These are phyloP conservation scores for Trichomonas vaginalis DNA, from an alignment of 208 protist species.

Conservation along the genomic window DNA sequence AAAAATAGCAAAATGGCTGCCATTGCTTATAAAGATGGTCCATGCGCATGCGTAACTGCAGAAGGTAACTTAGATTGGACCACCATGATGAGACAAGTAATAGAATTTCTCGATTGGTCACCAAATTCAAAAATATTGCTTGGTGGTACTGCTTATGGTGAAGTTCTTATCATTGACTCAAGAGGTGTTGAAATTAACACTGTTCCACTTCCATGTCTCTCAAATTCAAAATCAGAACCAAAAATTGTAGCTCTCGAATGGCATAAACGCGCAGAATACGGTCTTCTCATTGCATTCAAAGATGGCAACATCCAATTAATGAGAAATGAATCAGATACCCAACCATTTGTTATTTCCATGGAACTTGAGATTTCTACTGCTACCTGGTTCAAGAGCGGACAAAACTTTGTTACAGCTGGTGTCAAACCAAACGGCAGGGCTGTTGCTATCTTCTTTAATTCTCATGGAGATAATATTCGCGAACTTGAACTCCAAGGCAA, in stretches of 20 bases:
- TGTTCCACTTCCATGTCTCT: background rate
- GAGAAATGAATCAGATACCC: background rate
- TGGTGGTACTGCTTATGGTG: background rate
- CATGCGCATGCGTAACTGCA: background rate
- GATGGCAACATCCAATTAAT: background rate
- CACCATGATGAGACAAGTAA: background rate
- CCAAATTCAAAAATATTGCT: background rate
- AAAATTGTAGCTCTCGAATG: background rate
- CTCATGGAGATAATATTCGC: background rate
- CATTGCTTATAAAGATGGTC: background rate
- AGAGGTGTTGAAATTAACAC: background rate
- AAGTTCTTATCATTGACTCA: background rate
- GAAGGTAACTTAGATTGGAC: background rate
- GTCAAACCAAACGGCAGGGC: background rate
- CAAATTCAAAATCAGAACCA: background rate
- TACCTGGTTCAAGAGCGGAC: background rate
- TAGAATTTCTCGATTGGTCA: background rate
- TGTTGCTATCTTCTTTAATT: background rate
- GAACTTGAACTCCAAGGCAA: background rate
- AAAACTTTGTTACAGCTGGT: background rate
- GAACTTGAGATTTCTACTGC: background rate
- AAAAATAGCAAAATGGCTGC: background rate
- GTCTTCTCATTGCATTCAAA: background rate
- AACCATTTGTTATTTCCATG: background rate
- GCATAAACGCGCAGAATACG: background rate